Evolutionary conservation across 805 yeast genomes (phyloP).

Genomic region (Crinitomyces ghanaensis): DNA sequence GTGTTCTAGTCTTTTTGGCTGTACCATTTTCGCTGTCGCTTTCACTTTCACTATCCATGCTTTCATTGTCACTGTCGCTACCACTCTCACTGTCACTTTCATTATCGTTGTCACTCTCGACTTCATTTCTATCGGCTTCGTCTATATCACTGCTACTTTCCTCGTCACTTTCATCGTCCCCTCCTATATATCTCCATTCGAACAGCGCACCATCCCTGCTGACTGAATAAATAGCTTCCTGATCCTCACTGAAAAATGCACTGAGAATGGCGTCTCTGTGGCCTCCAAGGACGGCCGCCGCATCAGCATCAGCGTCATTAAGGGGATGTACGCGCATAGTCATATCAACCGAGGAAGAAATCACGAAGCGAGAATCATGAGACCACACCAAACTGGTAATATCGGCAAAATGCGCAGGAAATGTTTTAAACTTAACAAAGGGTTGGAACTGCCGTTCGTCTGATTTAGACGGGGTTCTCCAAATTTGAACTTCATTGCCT

Average conservation of each 20-base stretch:
- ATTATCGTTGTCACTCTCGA: slow-evolving; percentile 29
- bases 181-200: slow-evolving; percentile 71
- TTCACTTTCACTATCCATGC: not conserved
- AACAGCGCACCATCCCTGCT: slow-evolving; percentile 93
- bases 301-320: slow-evolving; percentile 54
- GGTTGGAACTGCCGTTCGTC: slow-evolving; percentile 95
- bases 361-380: slow-evolving; percentile 73
- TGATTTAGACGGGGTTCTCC: slow-evolving; percentile 75
- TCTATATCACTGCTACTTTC: slow-evolving; percentile 23
- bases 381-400: slow-evolving; percentile 80
- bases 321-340: slow-evolving; percentile 79
- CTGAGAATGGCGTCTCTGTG: slow-evolving; percentile 81
- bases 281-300: slow-evolving; percentile 80
- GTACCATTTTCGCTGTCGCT: not conserved
- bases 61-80: not conserved
- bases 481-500: slow-evolving; percentile 75
- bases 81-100: slow-evolving; percentile 18
- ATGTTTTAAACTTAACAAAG: slow-evolving; percentile 77
- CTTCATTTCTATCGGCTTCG: too few relatives aligned
- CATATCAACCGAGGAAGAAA: slow-evolving; percentile 82
- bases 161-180: slow-evolving; percentile 28
- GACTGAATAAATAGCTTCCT: slow-evolving; percentile 81
- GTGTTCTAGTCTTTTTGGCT: slow-evolving; percentile 18
- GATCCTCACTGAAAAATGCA: slow-evolving; percentile 80
- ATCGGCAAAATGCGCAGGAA: slow-evolving; percentile 87